These are phyloP conservation scores for Mucor racemosus DNA, from an alignment of 371 early-diverging fungal genomes.

Conservation along the genomic window DNA sequence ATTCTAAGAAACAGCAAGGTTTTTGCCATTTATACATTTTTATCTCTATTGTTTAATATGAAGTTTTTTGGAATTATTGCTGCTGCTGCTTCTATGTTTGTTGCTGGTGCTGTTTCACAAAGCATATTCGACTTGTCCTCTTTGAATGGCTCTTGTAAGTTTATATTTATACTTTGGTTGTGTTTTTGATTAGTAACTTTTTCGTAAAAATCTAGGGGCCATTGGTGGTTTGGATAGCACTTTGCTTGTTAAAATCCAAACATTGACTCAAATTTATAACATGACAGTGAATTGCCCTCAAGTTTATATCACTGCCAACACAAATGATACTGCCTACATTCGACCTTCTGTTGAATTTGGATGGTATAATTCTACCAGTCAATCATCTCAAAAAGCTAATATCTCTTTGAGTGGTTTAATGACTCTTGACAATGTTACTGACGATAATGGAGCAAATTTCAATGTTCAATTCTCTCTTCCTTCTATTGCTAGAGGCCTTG, in stretches of 20 bases:
- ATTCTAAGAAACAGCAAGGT: background rate
- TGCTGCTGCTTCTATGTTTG: conserved; percentile 9
- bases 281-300: conserved; percentile 14
- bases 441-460: conserved; percentile 7
- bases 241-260: background rate
- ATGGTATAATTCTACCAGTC: conserved; percentile 3
- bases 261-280: conserved; percentile 2
- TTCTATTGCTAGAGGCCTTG: background rate
- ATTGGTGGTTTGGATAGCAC: conserved; percentile 4
- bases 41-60: background rate
- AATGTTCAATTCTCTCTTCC: conserved; percentile 8
- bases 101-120: conserved; percentile 1
- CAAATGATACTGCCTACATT: conserved; percentile 2
- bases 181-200: background rate
- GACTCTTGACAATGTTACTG: conserved; percentile 1
- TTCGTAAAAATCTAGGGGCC: conserved; percentile 5
- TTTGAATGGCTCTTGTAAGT: conserved; percentile 25
- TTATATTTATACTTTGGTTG: background rate
- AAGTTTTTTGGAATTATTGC: conserved; percentile 9
- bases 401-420: conserved; percentile 14
- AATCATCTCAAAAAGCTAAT: background rate
- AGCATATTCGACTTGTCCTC: conserved; percentile 12
- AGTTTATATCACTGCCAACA: conserved; percentile 8
- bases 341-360: conserved; percentile 11
- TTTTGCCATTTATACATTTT: background rate